Evolutionary conservation across 2,329 filamentous ascomycete genomes (phyloP), one percentile per base, ranked within the genome.

Genomic region (Rhexocercosporidium sp.): DNA sequence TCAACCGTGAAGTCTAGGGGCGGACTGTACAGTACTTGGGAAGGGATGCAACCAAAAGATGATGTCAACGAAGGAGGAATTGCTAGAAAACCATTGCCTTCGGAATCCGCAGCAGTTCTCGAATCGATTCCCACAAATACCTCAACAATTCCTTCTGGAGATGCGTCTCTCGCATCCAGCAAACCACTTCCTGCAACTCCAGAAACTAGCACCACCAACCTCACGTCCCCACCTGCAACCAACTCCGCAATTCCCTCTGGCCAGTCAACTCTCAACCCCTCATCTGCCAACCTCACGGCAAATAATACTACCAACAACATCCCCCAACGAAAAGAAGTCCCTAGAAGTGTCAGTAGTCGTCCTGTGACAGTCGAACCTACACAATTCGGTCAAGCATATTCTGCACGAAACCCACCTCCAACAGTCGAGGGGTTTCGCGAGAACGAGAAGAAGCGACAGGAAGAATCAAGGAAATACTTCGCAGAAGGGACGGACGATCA

Each of bases 351-450:
- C 6, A 53, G 53, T 34, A 31, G 57, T 16, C 51, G 53, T 22
- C 54, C 64, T 20, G 37, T 54, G 25, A 60, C 59, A 39, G 64
- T 66, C 9, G 70, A 70, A 6, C 68, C 68, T 37, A 71, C 66
- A n/a, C 59, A 64, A 27, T 71, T 59, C 34, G 68, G 69, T 3
- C 67, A 69, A 54, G 65, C 69, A 22, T 73, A 73, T 31, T 73
- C 71, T 3, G 70, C 69, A 31, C 27, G 67, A 20, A 74, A 74
- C 54, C 71, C 72, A 9, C 66, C 70, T 41, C 72, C 72, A 16
- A 74, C 73, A 29, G 69, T 73, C 4, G 69, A 73, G 64, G 61
- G 18, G 31, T 70, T 73, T 31, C 66, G 64, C 12, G 56, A 66
- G 34, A 62, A 67, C 12, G 60, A 70, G 37, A 56, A 54, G 44